These are phyloP conservation scores for Misopates orontium DNA, from an alignment of 257 asterid species.

Conservation along the genomic window DNA sequence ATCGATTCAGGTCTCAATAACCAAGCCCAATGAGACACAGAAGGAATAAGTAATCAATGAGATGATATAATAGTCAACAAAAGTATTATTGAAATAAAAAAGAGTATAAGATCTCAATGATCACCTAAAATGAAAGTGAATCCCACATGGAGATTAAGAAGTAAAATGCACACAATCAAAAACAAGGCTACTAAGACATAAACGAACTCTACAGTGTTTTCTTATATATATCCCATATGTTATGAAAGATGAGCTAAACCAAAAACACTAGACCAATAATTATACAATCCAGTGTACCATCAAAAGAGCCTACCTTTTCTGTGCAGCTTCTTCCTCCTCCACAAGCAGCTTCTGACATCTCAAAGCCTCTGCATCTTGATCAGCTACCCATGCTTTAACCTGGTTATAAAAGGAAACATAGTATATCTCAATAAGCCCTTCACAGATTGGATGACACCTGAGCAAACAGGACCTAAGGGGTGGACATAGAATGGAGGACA, in stretches of 20 bases:
- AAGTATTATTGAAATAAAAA: neutral
- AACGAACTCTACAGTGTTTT: neutral
- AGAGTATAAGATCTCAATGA: too few relatives aligned
- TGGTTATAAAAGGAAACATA: conserved; percentile 28
- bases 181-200: conserved; percentile 1
- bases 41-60: neutral
- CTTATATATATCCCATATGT: neutral
- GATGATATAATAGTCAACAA: neutral
- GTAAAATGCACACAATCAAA: neutral
- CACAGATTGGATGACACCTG: conserved; percentile 10
- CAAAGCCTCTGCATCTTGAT: conserved; percentile 94
- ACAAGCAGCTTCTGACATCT: conserved; percentile 92
- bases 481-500: conserved; percentile 6
- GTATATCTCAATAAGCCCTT: neutral
- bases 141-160: neutral
- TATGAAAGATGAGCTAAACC: conserved; percentile 4
- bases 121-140: neutral
- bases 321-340: conserved; percentile 97
- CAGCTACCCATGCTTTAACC: conserved; percentile 93
- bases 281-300: neutral
- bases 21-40: neutral
- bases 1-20: neutral
- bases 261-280: neutral
- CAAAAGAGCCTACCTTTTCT: conserved; percentile 53
- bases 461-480: conserved; percentile 5